Percentiles rank a stretch among this genome's conserved stretches.
These are phyloP conservation scores for Cercospora sp. DNA, from an alignment of 2,329 filamentous ascomycete species.

Conservation along the genomic window DNA sequence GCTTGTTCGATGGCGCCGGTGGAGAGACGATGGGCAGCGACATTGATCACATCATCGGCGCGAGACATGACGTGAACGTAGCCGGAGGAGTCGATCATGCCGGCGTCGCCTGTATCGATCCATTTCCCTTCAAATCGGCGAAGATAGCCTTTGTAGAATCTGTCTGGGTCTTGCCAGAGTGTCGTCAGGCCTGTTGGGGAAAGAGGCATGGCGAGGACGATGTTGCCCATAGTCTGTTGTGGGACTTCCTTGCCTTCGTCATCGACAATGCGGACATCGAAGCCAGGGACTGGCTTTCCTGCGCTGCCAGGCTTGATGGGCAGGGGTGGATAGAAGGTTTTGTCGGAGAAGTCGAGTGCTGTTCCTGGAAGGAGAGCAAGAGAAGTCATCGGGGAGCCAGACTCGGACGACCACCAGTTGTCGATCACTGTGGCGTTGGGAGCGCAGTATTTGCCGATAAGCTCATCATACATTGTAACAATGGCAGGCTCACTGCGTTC, in stretches of 20 bases:
- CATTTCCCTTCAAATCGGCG: constrained; percentile 78
- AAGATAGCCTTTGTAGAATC: constrained; percentile 83
- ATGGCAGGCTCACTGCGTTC: constrained; percentile 88
- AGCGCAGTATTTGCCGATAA: constrained; percentile 67
- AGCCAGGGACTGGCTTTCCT: constrained; percentile 88
- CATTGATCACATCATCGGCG: constrained; percentile 88
- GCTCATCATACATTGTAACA: constrained; percentile 73
- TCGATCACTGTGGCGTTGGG: constrained; percentile 64
- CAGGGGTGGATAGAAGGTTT: constrained; percentile 51
- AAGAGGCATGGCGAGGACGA: constrained; percentile 78
- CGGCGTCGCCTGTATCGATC: constrained; percentile 90
- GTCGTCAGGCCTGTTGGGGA: constrained; percentile 84
- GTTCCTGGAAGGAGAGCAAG: constrained; percentile 64
- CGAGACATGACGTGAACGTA: constrained; percentile 61
- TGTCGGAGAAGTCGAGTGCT: constrained; percentile 55
- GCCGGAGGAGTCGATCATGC: constrained; percentile 75
- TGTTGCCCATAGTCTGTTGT: constrained; percentile 79
- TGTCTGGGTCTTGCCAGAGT: constrained; percentile 79
- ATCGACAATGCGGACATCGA: constrained; percentile 81
- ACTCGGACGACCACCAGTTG: constrained; percentile 75
- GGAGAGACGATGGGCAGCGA: constrained; percentile 88
- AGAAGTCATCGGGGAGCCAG: constrained; percentile 67
- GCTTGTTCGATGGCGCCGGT: constrained; percentile 91
- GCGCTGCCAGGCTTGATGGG: constrained; percentile 79
- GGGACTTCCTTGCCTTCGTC: constrained; percentile 72